Base-by-base conservation (phyloP, 1,284 basidiomycete genomes). In the Leccinum huronense region DNA sequence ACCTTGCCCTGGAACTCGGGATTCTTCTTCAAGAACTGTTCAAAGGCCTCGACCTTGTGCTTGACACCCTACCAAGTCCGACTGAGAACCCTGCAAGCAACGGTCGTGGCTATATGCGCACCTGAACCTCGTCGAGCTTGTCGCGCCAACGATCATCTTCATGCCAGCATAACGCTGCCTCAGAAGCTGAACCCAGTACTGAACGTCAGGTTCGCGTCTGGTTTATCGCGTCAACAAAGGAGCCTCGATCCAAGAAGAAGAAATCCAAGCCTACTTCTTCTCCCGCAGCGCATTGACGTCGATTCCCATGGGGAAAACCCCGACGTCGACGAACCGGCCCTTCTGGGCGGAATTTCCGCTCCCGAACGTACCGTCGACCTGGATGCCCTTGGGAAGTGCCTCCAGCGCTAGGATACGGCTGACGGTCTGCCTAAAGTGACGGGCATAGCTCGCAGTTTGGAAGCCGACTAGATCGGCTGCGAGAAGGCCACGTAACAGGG, bases 251-350 rank as follows among this genome's bases (percentile, higher is more conserved):
- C 55, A 13, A 60, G n/a, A 63, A 63, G 57, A 45, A 57, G 64
- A 23, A 19, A 48, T 58, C 5, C 19, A 59, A 33, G 76, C 83
- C 60, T 69, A 88, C 87, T 85, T 87, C 75, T 88, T 88, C 68
- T 86, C 81, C 63, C 86, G 86, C 56, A 95, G 78, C 62, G 84
- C 82, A 62, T 79, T 78, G 16, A 94, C 91, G 71, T 95, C 94
- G 66, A 95, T 94, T 3, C 94, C 94, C 85, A 95, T 94, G 0
- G 93, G 91, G 76, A 94, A 94, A 14, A 92, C 90, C 1, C 89
- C 89, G 6, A 95, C 91, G 68, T 93, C 90, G 51, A 94, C 89
- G 70, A 95, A 94, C 4, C 86, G 79, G 0, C 81, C 80, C 40
- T 69, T 69, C 31, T 68, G 55, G 2, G 54, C 30, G 1, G 62